Percentiles rank a stretch among this genome's conserved stretches.
These are phyloP conservation scores for Candida dubliniensis DNA, from an alignment of 1,139 yeast genomes.

Conservation along the genomic window DNA sequence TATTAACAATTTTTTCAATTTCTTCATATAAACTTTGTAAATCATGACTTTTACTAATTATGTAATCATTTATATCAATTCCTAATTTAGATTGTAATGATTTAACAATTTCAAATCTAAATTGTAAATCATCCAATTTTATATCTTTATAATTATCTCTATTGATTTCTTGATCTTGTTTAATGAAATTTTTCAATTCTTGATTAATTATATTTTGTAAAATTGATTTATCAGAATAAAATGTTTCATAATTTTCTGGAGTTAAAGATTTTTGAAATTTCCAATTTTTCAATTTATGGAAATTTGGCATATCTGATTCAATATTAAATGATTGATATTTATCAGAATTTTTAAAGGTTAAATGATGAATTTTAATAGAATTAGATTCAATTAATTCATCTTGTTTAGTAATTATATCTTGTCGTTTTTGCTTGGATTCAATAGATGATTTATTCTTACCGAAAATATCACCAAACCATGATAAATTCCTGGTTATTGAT, in stretches of 20 bases:
- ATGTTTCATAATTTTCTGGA: conserved; percentile 29
- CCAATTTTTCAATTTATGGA: conserved; percentile 35
- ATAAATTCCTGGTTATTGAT: conserved; percentile 6
- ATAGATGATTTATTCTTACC: conserved; percentile 10
- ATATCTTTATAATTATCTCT: conserved; percentile 18
- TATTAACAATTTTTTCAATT: conserved; percentile 45
- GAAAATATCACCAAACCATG: conserved; percentile 16
- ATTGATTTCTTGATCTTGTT: conserved; percentile 9
- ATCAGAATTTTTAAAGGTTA: conserved; percentile 40
- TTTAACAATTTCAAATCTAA: conserved; percentile 61
- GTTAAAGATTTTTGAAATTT: conserved; percentile 24
- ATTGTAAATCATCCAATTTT: conserved; percentile 46
- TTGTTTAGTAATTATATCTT: conserved; percentile 39
- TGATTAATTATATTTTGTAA: conserved; percentile 27
- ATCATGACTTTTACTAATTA: conserved; percentile 50
- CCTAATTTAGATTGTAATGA: conserved; percentile 60
- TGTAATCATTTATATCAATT: conserved; percentile 63
- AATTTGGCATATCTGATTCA: conserved; percentile 35
- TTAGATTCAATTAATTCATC: conserved; percentile 42
- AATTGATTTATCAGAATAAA: conserved; percentile 25
- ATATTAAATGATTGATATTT: conserved; percentile 26
- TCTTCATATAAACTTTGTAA: conserved; percentile 47
- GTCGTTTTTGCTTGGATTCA: conserved; percentile 16
- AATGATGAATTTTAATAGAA: conserved; percentile 32
- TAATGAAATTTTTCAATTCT: conserved; percentile 23